phyloP scores from a whole-genome alignment of 495 filamentous ascomycete genomes.

The Annulohypoxylon stygium region DNA sequence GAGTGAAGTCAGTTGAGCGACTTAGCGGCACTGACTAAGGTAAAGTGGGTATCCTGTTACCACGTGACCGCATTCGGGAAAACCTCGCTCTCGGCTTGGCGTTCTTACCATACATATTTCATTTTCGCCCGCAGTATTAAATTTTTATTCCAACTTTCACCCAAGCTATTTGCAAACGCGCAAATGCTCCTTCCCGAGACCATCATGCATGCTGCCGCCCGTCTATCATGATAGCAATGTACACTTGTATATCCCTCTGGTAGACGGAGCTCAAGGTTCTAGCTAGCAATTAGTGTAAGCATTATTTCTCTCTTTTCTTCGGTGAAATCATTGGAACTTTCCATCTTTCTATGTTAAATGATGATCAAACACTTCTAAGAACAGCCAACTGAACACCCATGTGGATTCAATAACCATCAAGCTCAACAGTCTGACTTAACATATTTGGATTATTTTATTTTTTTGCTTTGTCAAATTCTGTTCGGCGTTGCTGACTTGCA shows the following conservation, averaged over 20 bases:
- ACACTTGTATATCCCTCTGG: background rate
- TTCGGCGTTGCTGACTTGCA: conserved; percentile 31
- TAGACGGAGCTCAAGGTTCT: background rate
- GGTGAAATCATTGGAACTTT: too few species aligned
- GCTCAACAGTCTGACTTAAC: conserved; percentile 71
- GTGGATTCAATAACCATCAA: conserved; percentile 68
- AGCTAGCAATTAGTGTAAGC: conserved; percentile 37
- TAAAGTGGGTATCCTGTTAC: background rate
- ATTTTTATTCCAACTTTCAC: conserved; percentile 27
- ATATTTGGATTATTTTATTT: conserved; percentile 5
- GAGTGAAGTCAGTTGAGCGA: conserved; percentile 42
- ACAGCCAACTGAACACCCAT: conserved; percentile 70
- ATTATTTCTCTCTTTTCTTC: background rate
- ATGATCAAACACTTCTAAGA: conserved; percentile 69
- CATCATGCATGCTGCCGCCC: conserved; percentile 15
- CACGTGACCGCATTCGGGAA: conserved; percentile 40
- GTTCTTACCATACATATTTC: conserved; percentile 22
- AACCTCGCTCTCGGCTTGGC: conserved; percentile 32
- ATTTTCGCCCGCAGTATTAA: conserved; percentile 6
- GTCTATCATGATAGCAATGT: background rate
- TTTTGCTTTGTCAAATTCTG: background rate
- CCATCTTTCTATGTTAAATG: conserved; percentile 44
- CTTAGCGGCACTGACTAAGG: conserved; percentile 18
- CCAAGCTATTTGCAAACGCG: background rate
- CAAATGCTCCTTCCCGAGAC: conserved; percentile 23